Evolutionary conservation across 2,329 filamentous ascomycete genomes (phyloP), one percentile per base, ranked within the genome.

Genomic region (Huntiella savannae): DNA sequence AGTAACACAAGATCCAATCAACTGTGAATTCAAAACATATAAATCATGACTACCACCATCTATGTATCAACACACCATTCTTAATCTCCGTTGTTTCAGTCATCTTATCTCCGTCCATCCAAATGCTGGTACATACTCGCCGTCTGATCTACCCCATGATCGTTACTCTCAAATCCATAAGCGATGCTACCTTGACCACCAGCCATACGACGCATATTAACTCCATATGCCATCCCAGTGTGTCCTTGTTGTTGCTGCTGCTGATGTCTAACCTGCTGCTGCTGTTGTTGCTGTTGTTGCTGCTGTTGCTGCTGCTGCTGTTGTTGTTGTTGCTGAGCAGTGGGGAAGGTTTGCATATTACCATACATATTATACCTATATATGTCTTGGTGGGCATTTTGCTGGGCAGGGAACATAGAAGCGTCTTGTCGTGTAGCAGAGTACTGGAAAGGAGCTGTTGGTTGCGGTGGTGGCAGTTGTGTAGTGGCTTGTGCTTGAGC

Each of bases 181-280:
- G 35, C 46, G 10, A 46, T 13, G 5, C 11, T n/a, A 5, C 34
- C 34, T 15, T 19, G 16, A n/a, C 32, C 36, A 6, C 36, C 44
- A 7, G 35, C 22, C 33, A 33, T 32, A 16, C 40, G 44, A 5
- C 36, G 22, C 37, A 46, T 46, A 8, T 22, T 36, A 13, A 36
- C 17, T 17, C 17, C 16, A n/a, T 38, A 15, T 8, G 28, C 36
- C 32, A 46, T 40, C 3, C 16, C 37, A 6, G 22, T 43, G 16
- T 22, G 40, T n/a, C 5, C 39, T 13, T 48, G 46, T 41, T 48
- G 46, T 8, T 39, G 34, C 38, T 47, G 45, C 11, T 42, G 39
- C 19, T 47, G 45, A 6, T 37, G 32, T 32, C 32, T 39, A 13
- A 28, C 39, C 33, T 47, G 45, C n/a, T 43, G 40, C 33, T 34